These are phyloP conservation scores for Backusella morwellensis DNA, from an alignment of 192 early-diverging fungal genomes.

Conservation along the genomic window DNA sequence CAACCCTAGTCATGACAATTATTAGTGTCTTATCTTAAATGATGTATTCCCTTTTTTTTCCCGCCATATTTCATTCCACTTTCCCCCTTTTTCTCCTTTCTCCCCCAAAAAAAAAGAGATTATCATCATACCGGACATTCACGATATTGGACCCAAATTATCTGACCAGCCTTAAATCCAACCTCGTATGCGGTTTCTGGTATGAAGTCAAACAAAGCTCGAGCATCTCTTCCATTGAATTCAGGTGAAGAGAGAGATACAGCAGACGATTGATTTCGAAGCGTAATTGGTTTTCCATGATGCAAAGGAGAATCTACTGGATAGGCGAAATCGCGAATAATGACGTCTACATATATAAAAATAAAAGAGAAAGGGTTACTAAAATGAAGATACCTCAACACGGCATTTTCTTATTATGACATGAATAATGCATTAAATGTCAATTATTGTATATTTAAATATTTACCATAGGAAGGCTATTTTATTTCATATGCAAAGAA, in stretches of 20 bases:
- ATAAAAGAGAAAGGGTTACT: neutral
- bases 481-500: neutral
- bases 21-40: neutral
- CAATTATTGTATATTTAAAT: neutral
- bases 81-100: too few relatives aligned
- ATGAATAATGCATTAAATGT: too few relatives aligned
- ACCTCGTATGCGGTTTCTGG: conserved; percentile 69
- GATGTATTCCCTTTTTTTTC: neutral
- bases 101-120: neutral
- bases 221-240: conserved; percentile 45
- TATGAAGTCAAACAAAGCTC: conserved; percentile 73
- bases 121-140: conserved; percentile 49
- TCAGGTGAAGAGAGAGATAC: conserved; percentile 28
- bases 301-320: conserved; percentile 37
- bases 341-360: conserved; percentile 14
- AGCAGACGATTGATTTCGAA: conserved; percentile 26
- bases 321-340: conserved; percentile 48
- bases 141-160: conserved; percentile 65
- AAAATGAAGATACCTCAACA: neutral
- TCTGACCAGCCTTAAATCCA: conserved; percentile 61
- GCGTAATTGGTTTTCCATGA: conserved; percentile 25
- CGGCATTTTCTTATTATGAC: neutral
- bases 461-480: neutral
- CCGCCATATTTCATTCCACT: neutral
- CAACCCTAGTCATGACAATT: conserved; percentile 47